Base-by-base conservation (phyloP, 2,329 filamentous ascomycete genomes). In the Fusarium sp. region DNA sequence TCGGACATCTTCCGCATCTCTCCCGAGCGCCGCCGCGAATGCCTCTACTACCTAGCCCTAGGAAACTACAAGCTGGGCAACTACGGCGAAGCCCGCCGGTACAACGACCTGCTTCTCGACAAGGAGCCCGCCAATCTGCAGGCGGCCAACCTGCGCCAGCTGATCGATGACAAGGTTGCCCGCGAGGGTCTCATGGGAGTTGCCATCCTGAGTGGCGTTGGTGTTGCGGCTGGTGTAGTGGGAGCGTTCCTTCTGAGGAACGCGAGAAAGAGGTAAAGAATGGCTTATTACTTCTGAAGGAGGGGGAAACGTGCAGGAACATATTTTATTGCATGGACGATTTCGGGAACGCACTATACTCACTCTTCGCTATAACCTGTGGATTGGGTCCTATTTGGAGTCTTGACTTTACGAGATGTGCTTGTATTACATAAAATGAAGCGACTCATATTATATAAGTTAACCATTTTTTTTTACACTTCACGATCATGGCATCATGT, bases 31-130 rank as follows among this genome's bases (percentile, higher is more conserved):
- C 91, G 96, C 76, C 91, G 96, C 76, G 96, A 99, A 86, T 99
- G 96, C 77, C 92, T 99, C 65, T 99, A 97, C 85, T 99, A 99
- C 82, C 90, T 99, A 54, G 96, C 93, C 25, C 88, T 99, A 32
- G 96, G 96, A 67, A 97, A 98, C 85, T 98, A 95, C 87, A 98
- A 98, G 84, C 88, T 99, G 46, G 95, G 94, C 65, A 98, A 97
- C 85, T 99, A 97, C 80, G 94, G 90, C 64, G 96, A 99, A 78
- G 95, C 95, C 62, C 87, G 95, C 75, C 87, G 93, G 76, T 98
- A 98, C 82, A 99, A 99, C 79, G 95, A 98, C 76, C 85, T 95
- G 49, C 84, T 99, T 65, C 82, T 98, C 54, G 93, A 97, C 66
- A 91, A 95, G 78, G 96, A 99, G 82, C 93, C 94, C 10, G 89